Base-by-base conservation (phyloP, 2,329 filamentous ascomycete species). In the Incumbomyces lentus region DNA sequence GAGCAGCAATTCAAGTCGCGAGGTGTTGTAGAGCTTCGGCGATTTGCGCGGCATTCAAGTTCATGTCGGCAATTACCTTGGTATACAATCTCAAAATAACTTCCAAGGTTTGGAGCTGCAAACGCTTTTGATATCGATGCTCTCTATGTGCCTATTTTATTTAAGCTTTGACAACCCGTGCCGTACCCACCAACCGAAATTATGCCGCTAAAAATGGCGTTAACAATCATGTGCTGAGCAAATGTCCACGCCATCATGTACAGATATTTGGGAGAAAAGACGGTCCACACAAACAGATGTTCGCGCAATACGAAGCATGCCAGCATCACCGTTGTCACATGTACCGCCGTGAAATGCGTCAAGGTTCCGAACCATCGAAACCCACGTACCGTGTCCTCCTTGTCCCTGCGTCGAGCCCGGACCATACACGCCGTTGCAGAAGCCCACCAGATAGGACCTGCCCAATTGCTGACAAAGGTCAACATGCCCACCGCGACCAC, bases 261-360 rank as follows among this genome's bases (percentile, higher is more conserved):
- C 55, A 98, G 68, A 64, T 89, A 96, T 65, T 96, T 98, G 0
- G 92, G 92, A 53, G 86, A 94, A 64, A 98, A 98, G 10, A 98
- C 92, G 1, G 90, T 96, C 92, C 92, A 98, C 51, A 98, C 89
- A 62, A 98, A 98, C 48, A 98, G 65, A 71, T 98, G 92, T 26
- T 86, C 87, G 55, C 90, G 73, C 60, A 98, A 64, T 6, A 77
- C 72, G 40, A 84, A 88, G 64, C 92, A 98, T 13, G 90, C 88
- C 12, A 75, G 78, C 90, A 96, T 96, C 18, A 95, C 82, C 39
- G 79, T 82, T 2, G 79, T 65, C 44, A 86, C 65, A 52, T 79
- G 79, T 1, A 71, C 69, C 1, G 83, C 74, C 10, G 77, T 69
- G 62, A 92, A 94, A 12, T 17, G 16, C 4, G 38, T 48, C 39